Evolutionary conservation across 2,329 filamentous ascomycete genomes (phyloP).

Genomic region (Aspergillus carbonarius): DNA sequence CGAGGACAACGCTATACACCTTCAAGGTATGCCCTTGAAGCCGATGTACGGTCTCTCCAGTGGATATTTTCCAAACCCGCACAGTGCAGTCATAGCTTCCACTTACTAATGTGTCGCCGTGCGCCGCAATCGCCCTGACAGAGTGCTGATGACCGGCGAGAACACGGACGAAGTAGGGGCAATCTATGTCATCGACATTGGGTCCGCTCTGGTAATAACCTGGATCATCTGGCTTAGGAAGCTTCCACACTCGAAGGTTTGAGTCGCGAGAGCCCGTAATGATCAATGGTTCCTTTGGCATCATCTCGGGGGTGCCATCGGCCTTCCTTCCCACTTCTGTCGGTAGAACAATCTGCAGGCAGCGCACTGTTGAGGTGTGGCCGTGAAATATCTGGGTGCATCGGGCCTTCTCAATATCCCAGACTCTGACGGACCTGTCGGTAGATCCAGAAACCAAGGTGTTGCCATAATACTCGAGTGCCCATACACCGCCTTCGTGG

Average conservation of each 20-base stretch:
- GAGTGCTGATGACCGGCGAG: constrained; percentile 87
- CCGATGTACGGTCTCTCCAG: constrained; percentile 80
- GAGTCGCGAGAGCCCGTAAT: constrained; percentile 97
- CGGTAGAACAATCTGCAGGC: constrained; percentile 89
- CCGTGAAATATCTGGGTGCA: constrained; percentile 97
- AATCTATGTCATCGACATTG: constrained; percentile 71
- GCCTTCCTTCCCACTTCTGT: constrained; percentile 69
- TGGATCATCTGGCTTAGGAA: constrained; percentile 76
- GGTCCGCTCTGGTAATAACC: constrained; percentile 77
- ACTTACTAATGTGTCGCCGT: constrained; percentile 93
- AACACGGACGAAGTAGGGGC: constrained; percentile 90
- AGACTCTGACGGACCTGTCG: constrained; percentile 96
- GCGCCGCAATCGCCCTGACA: constrained; percentile 90
- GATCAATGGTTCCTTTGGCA: constrained; percentile 91
- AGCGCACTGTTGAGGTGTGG: constrained; percentile 95
- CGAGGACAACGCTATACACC: constrained; percentile 94
- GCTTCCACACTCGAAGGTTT: constrained; percentile 88
- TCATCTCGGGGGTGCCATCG: constrained; percentile 76
- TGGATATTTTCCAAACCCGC: constrained; percentile 96
- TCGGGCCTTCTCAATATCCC: constrained; percentile 91
- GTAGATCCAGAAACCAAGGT: constrained; percentile 94
- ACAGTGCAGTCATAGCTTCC: constrained; percentile 96
- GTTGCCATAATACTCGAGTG: constrained; percentile 92
- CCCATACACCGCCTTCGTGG: constrained; percentile 97
- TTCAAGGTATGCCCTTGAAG: constrained; percentile 86